These are phyloP conservation scores for Alternaria ethzedia DNA, from an alignment of 2,329 filamentous ascomycete species.

Conservation along the genomic window DNA sequence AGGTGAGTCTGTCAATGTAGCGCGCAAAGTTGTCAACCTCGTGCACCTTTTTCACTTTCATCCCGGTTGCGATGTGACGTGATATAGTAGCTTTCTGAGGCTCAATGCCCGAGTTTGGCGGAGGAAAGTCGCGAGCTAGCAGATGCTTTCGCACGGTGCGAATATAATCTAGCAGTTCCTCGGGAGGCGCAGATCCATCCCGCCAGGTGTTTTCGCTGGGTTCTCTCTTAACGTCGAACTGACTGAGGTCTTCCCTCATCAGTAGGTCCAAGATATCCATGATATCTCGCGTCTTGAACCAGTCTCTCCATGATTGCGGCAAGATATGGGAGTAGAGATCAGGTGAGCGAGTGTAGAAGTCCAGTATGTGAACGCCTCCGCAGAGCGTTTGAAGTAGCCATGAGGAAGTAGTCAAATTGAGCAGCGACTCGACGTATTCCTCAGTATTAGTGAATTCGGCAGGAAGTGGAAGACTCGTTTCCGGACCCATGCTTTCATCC, in stretches of 20 bases:
- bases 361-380: conserved; percentile 94
- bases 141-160: conserved; percentile 72
- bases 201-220: conserved; percentile 46
- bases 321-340: conserved; percentile 81
- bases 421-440: conserved; percentile 77
- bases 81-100: conserved; percentile 65
- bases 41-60: conserved; percentile 95
- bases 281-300: conserved; percentile 73
- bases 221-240: conserved; percentile 26
- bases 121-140: conserved; percentile 66
- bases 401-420: conserved; percentile 76
- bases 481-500: conserved; percentile 53
- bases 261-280: conserved; percentile 81
- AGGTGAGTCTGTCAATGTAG: conserved; percentile 75
- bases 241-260: conserved; percentile 74
- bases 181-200: conserved; percentile 53
- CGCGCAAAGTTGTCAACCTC: conserved; percentile 91
- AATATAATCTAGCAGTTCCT: conserved; percentile 74
- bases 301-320: conserved; percentile 80
- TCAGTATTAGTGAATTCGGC: conserved; percentile 74
- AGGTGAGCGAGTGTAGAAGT: conserved; percentile 88
- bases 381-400: conserved; percentile 86
- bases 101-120: conserved; percentile 25
- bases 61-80: conserved; percentile 78
- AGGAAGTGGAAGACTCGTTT: conserved; percentile 69